phyloP scores from a whole-genome alignment of 192 early-diverging fungal species.

The Entomortierella lignicola region DNA sequence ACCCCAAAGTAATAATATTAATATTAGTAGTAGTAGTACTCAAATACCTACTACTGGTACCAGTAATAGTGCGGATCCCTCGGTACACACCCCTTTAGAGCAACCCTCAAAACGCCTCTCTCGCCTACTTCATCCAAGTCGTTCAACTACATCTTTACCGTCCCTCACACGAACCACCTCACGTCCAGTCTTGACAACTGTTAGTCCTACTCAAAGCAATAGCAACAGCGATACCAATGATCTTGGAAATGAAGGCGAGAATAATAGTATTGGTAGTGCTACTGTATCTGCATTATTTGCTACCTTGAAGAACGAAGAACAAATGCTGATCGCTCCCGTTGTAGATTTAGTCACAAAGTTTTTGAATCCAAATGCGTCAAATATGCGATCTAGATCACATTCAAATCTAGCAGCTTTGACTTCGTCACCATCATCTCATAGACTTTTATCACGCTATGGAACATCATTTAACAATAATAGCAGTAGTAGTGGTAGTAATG shows the following conservation, averaged over 20 bases:
- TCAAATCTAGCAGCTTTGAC: not conserved
- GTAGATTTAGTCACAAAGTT: slow-evolving; percentile 13
- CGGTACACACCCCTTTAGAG: too few relatives aligned
- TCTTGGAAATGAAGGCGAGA: not conserved
- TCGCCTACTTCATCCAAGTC: slow-evolving; percentile 28
- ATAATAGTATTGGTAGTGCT: not conserved
- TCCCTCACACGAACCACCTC: slow-evolving; percentile 25
- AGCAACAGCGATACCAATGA: not conserved
- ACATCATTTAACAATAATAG: too few relatives aligned
- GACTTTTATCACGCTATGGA: too few relatives aligned
- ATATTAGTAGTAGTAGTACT: too few relatives aligned
- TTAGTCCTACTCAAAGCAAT: not conserved
- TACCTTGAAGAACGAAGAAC: not conserved
- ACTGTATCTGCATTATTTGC: not conserved
- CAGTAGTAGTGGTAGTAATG: not conserved
- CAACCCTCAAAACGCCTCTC: slow-evolving; percentile 31
- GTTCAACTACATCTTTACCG: slow-evolving; percentile 24
- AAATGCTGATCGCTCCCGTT: not conserved
- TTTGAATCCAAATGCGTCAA: slow-evolving; percentile 9
- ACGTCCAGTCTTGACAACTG: slow-evolving; percentile 13
- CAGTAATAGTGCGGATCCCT: too few relatives aligned
- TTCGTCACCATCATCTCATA: not conserved
- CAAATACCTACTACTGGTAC: too few relatives aligned
- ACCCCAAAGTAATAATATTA: too few relatives aligned
- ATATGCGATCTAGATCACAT: slow-evolving; percentile 16